Evolutionary conservation across 2,329 filamentous ascomycete species (phyloP), one percentile per base, ranked within the genome.

Genomic region (Monosporascus sp.): DNA sequence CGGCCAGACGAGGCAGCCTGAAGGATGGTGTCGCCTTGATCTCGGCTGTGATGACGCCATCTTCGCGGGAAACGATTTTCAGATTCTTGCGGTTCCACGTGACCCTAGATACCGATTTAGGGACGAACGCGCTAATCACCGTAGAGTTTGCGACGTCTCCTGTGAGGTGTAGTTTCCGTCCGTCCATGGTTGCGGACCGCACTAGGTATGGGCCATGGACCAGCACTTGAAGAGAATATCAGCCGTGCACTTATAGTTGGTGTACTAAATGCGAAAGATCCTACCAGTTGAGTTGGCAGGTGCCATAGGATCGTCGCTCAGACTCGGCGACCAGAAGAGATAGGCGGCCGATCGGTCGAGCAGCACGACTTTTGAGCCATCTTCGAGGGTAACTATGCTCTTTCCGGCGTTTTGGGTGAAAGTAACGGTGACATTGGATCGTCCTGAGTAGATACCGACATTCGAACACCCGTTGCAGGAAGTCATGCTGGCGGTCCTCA

Each of bases 301-400:
- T 0, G 76, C 73, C 22, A 73, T 64, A 0, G 79, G 79, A 54
- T 83, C 65, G 5, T 71, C 72, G 0, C 72, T 75, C 7, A 81
- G 68, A 1, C 75, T 69, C 3, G 82, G 78, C 0, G 77, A 78
- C 75, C 80, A 85, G 63, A 84, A 82, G 0, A 73, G 67, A 61
- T 83, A 84, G 0, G 82, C 82, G 0, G 77, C 68, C 1, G 72
- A 66, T 11, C 81, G 71, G 56, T 85, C 81, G 16, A 84, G 68
- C 1, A 85, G 65, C 17, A 83, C 71, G 9, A 82, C 71, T 1
- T 74, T 68, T 1, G 78, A 68, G 0, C 76, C 76, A 51, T 79
- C 76, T 3, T 71, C 69, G 8, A 80, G 65, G 6, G 75, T 68
- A 0, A 84, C 49, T 0, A 78, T 64, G 17, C 74, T 78, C 50